phyloP scores from a whole-genome alignment of 139 green algal genomes.

The Chara braunii region DNA sequence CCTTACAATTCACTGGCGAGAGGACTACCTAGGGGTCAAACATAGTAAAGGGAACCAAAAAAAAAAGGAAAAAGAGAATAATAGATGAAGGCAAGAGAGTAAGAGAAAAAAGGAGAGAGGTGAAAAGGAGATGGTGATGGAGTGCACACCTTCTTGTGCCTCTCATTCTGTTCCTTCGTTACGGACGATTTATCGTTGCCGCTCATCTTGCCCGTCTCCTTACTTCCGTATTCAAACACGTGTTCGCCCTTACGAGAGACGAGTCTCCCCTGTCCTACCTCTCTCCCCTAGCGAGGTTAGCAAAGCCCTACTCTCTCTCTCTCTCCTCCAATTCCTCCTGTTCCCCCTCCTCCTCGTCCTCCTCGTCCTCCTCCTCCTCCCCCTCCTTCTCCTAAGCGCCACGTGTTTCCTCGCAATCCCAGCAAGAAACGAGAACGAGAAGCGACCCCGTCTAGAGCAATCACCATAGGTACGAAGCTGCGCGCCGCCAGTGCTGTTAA shows the following conservation, averaged over 20 bases:
- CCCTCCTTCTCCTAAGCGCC: background rate
- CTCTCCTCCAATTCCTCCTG: background rate
- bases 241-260: background rate
- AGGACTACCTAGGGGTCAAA: too few relatives aligned
- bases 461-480: too few relatives aligned
- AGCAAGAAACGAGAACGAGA: too few relatives aligned
- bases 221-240: background rate
- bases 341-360: background rate
- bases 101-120: conserved; percentile 8
- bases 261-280: background rate
- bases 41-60: too few relatives aligned
- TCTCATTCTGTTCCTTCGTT: conserved; percentile 40
- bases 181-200: conserved; percentile 28
- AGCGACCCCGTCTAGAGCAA: too few relatives aligned
- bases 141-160: conserved; percentile 28
- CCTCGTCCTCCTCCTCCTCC: background rate
- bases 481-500: too few relatives aligned
- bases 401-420: background rate
- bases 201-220: conserved; percentile 3
- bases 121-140: background rate
- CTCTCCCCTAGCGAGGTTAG: background rate
- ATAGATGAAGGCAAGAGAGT: too few relatives aligned
- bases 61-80: too few relatives aligned
- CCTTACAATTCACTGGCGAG: too few relatives aligned
- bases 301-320: background rate